Conservation (phyloP, 495 filamentous ascomycete species). For the Podospora conica region DNA sequence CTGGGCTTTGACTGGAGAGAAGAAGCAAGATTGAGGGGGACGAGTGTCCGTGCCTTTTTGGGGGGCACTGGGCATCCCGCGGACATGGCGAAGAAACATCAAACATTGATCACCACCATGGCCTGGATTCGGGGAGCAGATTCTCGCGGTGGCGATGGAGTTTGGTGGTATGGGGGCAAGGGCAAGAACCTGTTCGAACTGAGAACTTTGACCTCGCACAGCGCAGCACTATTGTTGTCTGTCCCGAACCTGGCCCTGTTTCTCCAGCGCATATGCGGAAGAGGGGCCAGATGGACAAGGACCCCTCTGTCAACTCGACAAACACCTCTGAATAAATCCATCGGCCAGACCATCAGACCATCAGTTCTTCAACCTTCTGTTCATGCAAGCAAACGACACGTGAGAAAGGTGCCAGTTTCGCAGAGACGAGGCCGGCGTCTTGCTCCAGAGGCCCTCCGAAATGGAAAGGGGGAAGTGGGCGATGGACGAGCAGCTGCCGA, state of each 20-base stretch:
- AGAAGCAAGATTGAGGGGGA: constrained; percentile 2
- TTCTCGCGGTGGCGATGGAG: neutral
- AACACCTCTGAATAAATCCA: neutral
- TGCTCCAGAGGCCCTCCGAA: neutral
- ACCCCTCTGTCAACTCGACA: neutral
- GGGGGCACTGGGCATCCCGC: neutral
- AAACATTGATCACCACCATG: neutral
- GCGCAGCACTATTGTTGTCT: neutral
- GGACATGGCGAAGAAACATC: constrained; percentile 6
- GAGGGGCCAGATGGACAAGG: neutral
- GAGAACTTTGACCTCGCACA: neutral
- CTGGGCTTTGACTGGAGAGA: constrained; percentile 13
- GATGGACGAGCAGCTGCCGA: neutral
- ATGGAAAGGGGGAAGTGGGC: neutral
- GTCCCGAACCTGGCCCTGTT: neutral
- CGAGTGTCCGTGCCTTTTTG: constrained; percentile 3
- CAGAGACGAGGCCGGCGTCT: neutral
- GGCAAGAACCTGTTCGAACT: neutral
- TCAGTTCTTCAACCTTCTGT: neutral
- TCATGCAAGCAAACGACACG: neutral
- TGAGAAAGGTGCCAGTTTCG: neutral
- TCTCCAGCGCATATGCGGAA: neutral
- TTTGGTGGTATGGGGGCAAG: neutral
- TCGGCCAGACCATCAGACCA: neutral
- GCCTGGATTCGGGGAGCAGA: neutral